Base-by-base conservation (phyloP, 2,329 filamentous ascomycete species). In the Aspergillus sp. region DNA sequence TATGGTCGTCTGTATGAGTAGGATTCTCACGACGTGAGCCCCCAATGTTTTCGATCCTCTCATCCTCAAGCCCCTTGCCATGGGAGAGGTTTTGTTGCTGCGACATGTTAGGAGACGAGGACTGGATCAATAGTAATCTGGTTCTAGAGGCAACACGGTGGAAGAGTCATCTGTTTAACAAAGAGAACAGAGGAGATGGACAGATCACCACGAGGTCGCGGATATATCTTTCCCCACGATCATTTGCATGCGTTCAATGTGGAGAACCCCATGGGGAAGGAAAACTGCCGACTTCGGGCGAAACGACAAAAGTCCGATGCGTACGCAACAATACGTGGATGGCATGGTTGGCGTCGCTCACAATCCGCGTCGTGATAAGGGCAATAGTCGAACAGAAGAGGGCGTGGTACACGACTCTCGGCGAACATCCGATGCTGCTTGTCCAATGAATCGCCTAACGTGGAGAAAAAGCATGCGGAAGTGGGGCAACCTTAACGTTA, bases 41-140 rank as follows among this genome's bases (percentile, higher is more conserved):
- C 2, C 59, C 57, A 36, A 66, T 58, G n/a, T 58, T 58, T 46
- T 68, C 66, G 38, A 68, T 61, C 26, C 60, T 59, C 47, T 67
- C 62, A 30, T 65, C 62, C 46, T 61, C 60, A 33, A 47, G 48
- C 10, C 45, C 19, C 33, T 65, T 62, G 14, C 56, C 36, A 11
- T 54, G 50, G 4, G 55, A 44, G 13, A 36, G 41, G 14, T 60
- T 52, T 46, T 54, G 47, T 24, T 52, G 49, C n/a, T 52, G 57
- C 17, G 61, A 58, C 55, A 71, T 61, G 22, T 48, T 53, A 33
- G 17, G 40, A 11, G 40, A 22, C 14, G 19, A 42, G 8, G 10
- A 30, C 26, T 30, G 26, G 7, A 30, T 30, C 26, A 30, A 8
- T 30, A 30, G 26, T 30, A 30, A 9, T 30, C 8, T 30, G 26